A percentile compares a stretch with the other conserved stretches of the same genome.
These are phyloP conservation scores for Crinitomyces ghanaensis DNA, from an alignment of 805 yeast species.

Conservation along the genomic window DNA sequence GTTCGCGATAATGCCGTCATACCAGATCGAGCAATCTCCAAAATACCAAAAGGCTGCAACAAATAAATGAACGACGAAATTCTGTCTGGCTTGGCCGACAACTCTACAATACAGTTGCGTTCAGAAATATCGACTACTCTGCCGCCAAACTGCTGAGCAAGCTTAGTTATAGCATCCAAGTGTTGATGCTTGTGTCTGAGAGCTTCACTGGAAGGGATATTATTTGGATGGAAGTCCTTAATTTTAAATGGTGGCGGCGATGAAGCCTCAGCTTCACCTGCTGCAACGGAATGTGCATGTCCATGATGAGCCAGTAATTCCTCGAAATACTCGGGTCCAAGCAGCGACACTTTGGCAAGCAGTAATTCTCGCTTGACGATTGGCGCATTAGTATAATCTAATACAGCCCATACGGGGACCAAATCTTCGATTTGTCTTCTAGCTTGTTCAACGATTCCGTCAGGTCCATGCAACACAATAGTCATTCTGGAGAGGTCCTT, in stretches of 20 bases:
- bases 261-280: constrained; percentile 25
- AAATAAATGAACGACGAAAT: constrained; percentile 76
- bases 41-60: constrained; percentile 89
- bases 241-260: constrained; percentile 23
- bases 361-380: constrained; percentile 85
- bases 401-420: constrained; percentile 96
- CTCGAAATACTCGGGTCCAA: constrained; percentile 98
- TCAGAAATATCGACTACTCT: constrained; percentile 84
- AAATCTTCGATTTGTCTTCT: constrained; percentile 95
- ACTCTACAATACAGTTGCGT: constrained; percentile 87
- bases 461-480: constrained; percentile 85
- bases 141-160: constrained; percentile 86
- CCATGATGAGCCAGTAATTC: constrained; percentile 82
- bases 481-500: constrained; percentile 95
- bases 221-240: constrained; percentile 68
- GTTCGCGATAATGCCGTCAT: constrained; percentile 98
- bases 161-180: constrained; percentile 67
- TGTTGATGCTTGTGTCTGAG: constrained; percentile 89
- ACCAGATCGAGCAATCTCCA: constrained; percentile 95
- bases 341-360: constrained; percentile 79
- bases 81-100: constrained; percentile 87
- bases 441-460: constrained; percentile 94
- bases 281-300: constrained; percentile 27
- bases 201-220: constrained; percentile 82
- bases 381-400: constrained; percentile 85